Conservation (phyloP, 2,329 filamentous ascomycete species). For the Trichophyton equinum region DNA sequence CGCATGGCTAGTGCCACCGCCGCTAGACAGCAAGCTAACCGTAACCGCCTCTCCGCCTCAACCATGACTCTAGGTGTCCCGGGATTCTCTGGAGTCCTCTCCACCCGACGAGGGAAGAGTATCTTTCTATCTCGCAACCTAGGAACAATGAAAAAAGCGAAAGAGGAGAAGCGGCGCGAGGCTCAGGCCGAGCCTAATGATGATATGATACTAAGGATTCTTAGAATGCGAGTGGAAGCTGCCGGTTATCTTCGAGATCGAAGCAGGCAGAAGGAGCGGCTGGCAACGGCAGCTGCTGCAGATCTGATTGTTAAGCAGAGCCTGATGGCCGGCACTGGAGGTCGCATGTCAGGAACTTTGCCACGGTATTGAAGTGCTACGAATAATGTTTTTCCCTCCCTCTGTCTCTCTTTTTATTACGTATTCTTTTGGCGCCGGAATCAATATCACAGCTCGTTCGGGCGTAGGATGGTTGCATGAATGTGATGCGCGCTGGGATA, state of each 20-base stretch:
- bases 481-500: background rate
- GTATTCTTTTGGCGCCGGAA: background rate
- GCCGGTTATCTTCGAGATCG: conserved; percentile 76
- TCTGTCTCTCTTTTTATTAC: background rate
- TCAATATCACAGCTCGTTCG: background rate
- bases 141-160: conserved; percentile 89
- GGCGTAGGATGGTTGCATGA: background rate
- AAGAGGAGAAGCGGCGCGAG: conserved; percentile 90
- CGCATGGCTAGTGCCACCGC: conserved; percentile 84
- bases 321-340: conserved; percentile 48
- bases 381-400: background rate
- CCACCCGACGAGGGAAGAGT: conserved; percentile 45
- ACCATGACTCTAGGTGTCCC: conserved; percentile 33
- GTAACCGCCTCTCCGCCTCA: conserved; percentile 60
- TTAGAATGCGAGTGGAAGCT: conserved; percentile 90
- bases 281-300: conserved; percentile 79
- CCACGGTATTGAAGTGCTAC: conserved; percentile 1
- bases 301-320: conserved; percentile 93
- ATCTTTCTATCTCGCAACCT: conserved; percentile 93
- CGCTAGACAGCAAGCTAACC: conserved; percentile 56
- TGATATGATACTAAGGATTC: conserved; percentile 91
- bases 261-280: conserved; percentile 83
- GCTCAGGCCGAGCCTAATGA: conserved; percentile 93
- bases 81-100: conserved; percentile 32
- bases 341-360: conserved; percentile 40